These are phyloP conservation scores for Leucosporidium yakuticum DNA, from an alignment of 768 basidiomycete species.

Conservation along the genomic window DNA sequence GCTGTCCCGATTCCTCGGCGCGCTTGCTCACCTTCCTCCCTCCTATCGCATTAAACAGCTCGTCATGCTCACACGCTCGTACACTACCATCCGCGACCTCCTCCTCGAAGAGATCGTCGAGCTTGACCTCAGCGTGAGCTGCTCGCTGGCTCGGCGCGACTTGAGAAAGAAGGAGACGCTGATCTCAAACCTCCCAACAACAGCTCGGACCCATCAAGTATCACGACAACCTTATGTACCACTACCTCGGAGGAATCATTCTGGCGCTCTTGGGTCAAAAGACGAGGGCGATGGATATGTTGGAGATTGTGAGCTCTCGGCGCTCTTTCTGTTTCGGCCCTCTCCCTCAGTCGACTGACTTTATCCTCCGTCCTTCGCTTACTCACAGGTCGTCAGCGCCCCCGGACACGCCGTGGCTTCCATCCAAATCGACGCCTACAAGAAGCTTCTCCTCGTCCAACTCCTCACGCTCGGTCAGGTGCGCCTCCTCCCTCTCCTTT, in stretches of 20 bases:
- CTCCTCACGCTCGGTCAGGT: constrained; percentile 72
- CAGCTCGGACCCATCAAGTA: constrained; percentile 57
- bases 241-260: constrained; percentile 72
- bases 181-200: constrained; percentile 39
- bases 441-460: constrained; percentile 74
- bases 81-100: constrained; percentile 56
- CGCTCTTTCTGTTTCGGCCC: constrained; percentile 34
- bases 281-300: constrained; percentile 64
- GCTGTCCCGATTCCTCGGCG: background rate
- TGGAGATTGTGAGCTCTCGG: constrained; percentile 58
- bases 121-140: constrained; percentile 49
- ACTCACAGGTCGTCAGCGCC: constrained; percentile 48
- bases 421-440: constrained; percentile 77
- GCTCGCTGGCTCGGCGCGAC: constrained; percentile 11
- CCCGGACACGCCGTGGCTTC: constrained; percentile 52
- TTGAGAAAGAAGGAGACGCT: background rate
- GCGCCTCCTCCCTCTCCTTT: constrained; percentile 11
- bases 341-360: no score
- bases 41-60: constrained; percentile 49
- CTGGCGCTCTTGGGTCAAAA: constrained; percentile 61
- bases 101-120: constrained; percentile 60
- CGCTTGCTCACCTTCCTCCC: background rate
- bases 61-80: constrained; percentile 56
- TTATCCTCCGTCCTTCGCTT: constrained; percentile 35
- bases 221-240: constrained; percentile 75